phyloP scores from a whole-genome alignment of 106 monocot genomes.

The Phalaenopsis equestris region DNA sequence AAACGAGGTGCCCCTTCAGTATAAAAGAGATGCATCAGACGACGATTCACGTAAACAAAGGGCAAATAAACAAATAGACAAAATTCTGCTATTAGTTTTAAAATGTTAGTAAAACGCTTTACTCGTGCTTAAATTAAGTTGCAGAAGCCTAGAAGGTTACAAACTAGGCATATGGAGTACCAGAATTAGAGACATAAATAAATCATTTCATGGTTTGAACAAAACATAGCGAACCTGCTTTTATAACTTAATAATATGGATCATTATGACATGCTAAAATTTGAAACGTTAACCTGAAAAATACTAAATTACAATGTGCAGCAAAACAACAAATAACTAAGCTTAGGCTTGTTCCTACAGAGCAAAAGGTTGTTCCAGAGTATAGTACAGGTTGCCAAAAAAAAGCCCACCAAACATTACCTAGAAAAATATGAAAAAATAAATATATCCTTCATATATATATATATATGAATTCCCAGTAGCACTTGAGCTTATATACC shows the following conservation, averaged over 20 bases:
- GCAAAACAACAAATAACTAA: background rate
- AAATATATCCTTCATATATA: background rate
- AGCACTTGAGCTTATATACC: background rate
- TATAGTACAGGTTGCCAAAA: background rate
- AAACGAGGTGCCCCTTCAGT: no score
- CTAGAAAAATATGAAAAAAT: background rate
- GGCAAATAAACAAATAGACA: no score
- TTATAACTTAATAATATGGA: background rate
- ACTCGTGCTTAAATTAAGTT: background rate
- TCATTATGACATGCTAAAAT: slow-evolving; percentile 2
- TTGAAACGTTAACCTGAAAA: background rate
- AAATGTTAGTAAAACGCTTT: no score
- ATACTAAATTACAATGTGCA: background rate
- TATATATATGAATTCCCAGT: background rate
- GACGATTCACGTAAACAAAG: no score
- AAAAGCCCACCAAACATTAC: background rate
- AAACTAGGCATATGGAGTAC: background rate
- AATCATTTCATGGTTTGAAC: background rate
- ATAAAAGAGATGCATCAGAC: no score
- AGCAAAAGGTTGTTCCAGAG: background rate
- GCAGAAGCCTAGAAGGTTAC: background rate
- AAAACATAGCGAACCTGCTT: background rate
- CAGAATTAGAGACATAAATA: background rate
- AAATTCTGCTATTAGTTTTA: no score
- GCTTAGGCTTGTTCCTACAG: background rate